phyloP scores from a whole-genome alignment of 2,329 filamentous ascomycete genomes.

The Penicillium sp. region DNA sequence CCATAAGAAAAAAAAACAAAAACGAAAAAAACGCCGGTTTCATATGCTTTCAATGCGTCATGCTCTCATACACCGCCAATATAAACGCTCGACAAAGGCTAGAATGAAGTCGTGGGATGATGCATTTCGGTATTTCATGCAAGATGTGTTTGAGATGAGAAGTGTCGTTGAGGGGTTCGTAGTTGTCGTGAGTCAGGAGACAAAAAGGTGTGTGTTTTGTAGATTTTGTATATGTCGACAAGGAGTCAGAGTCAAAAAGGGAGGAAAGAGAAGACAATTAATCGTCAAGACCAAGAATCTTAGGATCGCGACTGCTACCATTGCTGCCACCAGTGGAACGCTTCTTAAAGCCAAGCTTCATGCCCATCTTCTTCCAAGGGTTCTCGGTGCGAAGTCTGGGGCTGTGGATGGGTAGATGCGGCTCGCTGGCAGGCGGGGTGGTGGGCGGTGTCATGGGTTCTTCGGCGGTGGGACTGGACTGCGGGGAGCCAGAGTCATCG shows the following conservation, averaged over 20 bases:
- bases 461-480: constrained; percentile 42
- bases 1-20: constrained; percentile 14
- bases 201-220: not conserved
- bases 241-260: not conserved
- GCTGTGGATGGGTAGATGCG: constrained; percentile 34
- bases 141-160: constrained; percentile 13
- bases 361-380: constrained; percentile 55
- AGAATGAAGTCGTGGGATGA: constrained; percentile 18
- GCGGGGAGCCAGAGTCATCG: constrained; percentile 48
- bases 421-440: constrained; percentile 51
- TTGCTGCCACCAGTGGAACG: constrained; percentile 28
- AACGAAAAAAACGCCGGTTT: constrained; percentile 21
- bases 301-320: constrained; percentile 21
- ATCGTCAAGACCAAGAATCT: constrained; percentile 24
- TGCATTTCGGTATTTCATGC: constrained; percentile 16
- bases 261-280: constrained; percentile 2
- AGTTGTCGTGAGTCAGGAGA: constrained; percentile 1
- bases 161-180: constrained; percentile 8
- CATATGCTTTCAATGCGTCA: constrained; percentile 28
- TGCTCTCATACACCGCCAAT: constrained; percentile 32
- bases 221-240: not conserved
- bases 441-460: constrained; percentile 54
- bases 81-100: constrained; percentile 27
- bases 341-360: constrained; percentile 50
- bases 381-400: constrained; percentile 48